Evolutionary conservation across 2,329 filamentous ascomycete species (phyloP), one percentile per base, ranked within the genome.

Genomic region (Beauveria australis): DNA sequence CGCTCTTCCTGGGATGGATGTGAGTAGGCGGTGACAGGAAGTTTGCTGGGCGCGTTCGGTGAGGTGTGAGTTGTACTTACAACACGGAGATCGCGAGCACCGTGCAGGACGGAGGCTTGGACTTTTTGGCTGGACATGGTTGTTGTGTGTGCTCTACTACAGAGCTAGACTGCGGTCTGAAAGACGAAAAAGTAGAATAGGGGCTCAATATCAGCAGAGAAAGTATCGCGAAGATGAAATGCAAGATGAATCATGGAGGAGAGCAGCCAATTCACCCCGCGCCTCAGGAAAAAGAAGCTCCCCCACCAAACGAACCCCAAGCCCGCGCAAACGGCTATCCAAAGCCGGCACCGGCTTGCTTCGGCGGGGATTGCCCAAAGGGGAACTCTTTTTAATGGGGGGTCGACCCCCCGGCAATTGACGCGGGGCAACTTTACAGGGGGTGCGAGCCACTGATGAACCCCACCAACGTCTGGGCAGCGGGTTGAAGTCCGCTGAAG

Each of bases 1-100:
- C 84, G 79, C 60, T 78, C 75, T 78, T 85, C 78, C 84, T 86
- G 66, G 66, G 3, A 33, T 33, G 5, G 0, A 28, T 26, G 12
- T 37, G 3, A 37, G 33, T 4, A 5, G 33, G 33, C 5, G 5
- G 33, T 16, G 33, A 37, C 33, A 37, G 33, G 5, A 2, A 37
- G 14, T 6, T 37, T 37, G 5, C 33, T 10, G 12, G 33, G 2
- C 12, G 33, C 12, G 4, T 16, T 14, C 5, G 5, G 12, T 37
- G 30, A 54, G 16, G 55, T 47, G 26, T 22, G 44, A 41, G 33
- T 19, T 47, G 48, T 64, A 64, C 64, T 53, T 57, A 58, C 47
- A 33, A 44, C n/a, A 41, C 37, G 48, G 41, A 52, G 30, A 47
- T 40, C 41, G 22, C 60, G 60, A 18, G 43, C 52, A 41, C 47